Evolutionary conservation across 352 stramenopile genomes (phyloP).

Genomic region (Globisporangium splendens): DNA sequence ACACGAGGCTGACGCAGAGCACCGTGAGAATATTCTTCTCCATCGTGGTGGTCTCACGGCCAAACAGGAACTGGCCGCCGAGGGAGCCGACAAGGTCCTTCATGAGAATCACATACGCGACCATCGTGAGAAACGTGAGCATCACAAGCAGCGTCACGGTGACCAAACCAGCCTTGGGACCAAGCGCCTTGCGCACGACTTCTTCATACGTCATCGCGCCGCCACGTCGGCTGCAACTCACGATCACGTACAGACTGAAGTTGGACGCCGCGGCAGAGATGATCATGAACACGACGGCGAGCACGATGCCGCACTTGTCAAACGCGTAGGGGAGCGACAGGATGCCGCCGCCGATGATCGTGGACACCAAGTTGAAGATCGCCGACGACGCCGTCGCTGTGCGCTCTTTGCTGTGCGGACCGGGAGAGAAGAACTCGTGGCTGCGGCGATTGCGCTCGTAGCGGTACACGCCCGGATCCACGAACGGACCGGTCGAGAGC

Average conservation of each 20-base stretch:
- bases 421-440: constrained; percentile 77
- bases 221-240: constrained; percentile 83
- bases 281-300: constrained; percentile 77
- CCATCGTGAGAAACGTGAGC: constrained; percentile 93
- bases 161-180: constrained; percentile 47
- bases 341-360: constrained; percentile 85
- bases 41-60: constrained; percentile 30
- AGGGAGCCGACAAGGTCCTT: constrained; percentile 92
- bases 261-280: constrained; percentile 73
- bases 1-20: constrained; percentile 60
- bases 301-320: constrained; percentile 82
- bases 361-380: constrained; percentile 88
- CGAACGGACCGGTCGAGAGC: too few species aligned
- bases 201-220: constrained; percentile 84
- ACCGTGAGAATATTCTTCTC: constrained; percentile 77
- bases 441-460: constrained; percentile 68
- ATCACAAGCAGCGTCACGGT: constrained; percentile 85
- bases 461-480: constrained; percentile 60
- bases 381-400: constrained; percentile 67
- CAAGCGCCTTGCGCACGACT: constrained; percentile 74
- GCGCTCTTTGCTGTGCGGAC: constrained; percentile 47
- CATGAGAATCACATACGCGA: constrained; percentile 95
- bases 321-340: constrained; percentile 88
- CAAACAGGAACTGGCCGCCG: constrained; percentile 64
- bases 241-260: constrained; percentile 85